A percentile compares a stretch with the other conserved stretches of the same genome.
Evolutionary conservation across 306 rosid genomes (phyloP).

Genomic region (Lotus japonicus): DNA sequence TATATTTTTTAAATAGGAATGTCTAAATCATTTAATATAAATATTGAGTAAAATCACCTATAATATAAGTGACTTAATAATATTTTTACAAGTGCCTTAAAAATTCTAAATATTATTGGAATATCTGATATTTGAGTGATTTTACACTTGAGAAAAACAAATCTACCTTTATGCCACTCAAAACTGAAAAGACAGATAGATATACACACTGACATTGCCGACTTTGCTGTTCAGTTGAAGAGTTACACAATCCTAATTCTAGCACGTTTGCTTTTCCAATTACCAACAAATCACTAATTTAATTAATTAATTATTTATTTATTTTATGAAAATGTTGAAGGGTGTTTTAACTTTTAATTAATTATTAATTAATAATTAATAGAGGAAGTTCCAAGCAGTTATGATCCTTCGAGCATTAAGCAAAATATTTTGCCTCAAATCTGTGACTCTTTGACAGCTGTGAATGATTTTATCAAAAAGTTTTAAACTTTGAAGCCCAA

Average conservation of each 20-base stretch:
- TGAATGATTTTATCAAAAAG: neutral
- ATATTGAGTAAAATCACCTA: too few relatives aligned
- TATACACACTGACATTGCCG: constrained; percentile 25
- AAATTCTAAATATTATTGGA: too few relatives aligned
- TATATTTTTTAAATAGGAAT: too few relatives aligned
- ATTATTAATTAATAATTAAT: constrained; percentile 21
- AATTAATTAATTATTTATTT: neutral
- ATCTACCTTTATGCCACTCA: constrained; percentile 23
- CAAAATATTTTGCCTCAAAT: constrained; percentile 34
- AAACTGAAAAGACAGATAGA: neutral
- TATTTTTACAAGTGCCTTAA: too few relatives aligned
- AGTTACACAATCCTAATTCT: constrained; percentile 15
- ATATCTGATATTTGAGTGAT: too few relatives aligned
- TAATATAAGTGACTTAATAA: too few relatives aligned
- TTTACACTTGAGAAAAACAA: neutral
- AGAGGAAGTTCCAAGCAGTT: constrained; percentile 34
- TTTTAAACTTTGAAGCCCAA: constrained; percentile 6
- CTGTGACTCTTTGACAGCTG: constrained; percentile 25
- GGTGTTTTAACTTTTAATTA: neutral
- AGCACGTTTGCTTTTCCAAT: constrained; percentile 40
- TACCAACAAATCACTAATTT: neutral
- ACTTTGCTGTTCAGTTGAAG: constrained; percentile 23
- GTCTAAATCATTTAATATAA: too few relatives aligned
- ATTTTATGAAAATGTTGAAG: neutral
- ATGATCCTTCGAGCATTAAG: constrained; percentile 33